A percentile compares a stretch with the other conserved stretches of the same genome.
phyloP scores from a whole-genome alignment of 306 rosid species.

The Rosa persica region DNA sequence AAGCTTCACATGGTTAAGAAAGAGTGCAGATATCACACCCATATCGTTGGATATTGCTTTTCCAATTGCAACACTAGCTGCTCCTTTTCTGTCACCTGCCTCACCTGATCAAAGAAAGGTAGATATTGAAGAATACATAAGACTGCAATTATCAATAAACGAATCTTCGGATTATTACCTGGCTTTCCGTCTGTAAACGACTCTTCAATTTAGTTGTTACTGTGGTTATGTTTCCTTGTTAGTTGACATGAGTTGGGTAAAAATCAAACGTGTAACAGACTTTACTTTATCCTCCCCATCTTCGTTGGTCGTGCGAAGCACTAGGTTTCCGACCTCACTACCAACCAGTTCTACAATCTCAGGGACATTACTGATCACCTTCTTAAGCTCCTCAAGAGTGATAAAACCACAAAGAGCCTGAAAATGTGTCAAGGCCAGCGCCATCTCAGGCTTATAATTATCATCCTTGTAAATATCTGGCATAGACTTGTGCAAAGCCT shows the following conservation, averaged over 20 bases:
- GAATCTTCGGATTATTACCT: background rate
- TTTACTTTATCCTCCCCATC: background rate
- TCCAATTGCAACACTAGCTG: background rate
- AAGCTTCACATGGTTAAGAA: background rate
- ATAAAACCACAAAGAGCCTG: background rate
- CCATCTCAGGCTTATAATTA: constrained; percentile 1
- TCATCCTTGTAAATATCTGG: background rate
- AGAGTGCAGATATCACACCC: background rate
- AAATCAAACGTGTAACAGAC: background rate
- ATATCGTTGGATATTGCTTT: background rate
- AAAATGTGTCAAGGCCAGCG: background rate
- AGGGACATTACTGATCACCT: background rate
- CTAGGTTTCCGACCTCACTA: background rate
- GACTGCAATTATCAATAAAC: no score
- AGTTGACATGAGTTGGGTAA: constrained; percentile 5
- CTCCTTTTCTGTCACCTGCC: background rate
- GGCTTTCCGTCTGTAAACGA: background rate
- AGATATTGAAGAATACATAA: background rate
- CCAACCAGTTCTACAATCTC: background rate
- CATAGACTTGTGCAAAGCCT: background rate
- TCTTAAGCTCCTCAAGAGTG: background rate
- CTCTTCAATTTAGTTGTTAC: background rate
- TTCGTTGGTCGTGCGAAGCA: background rate
- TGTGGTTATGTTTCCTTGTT: background rate
- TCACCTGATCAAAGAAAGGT: background rate